Evolutionary conservation across 2,329 filamentous ascomycete species (phyloP).

Genomic region (Chrysoporthe cubensis): DNA sequence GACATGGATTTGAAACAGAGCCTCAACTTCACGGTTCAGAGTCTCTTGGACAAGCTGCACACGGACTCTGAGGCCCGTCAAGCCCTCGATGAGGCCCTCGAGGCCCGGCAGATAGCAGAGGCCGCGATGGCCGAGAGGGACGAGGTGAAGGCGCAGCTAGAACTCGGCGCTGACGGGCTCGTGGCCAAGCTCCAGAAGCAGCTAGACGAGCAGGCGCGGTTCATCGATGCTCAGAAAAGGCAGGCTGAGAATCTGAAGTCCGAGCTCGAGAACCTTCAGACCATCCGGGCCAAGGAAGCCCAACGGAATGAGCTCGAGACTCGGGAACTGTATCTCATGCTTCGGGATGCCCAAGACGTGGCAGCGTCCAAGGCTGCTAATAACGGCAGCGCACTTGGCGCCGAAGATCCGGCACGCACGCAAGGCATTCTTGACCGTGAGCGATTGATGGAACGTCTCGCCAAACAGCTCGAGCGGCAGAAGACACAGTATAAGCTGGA

Average conservation of each 20-base stretch:
- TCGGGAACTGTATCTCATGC: conserved; percentile 95
- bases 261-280: conserved; percentile 85
- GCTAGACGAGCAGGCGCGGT: conserved; percentile 86
- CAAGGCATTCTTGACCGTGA: conserved; percentile 93
- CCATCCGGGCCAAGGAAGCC: conserved; percentile 83
- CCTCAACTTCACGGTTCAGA: conserved; percentile 96
- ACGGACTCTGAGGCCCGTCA: conserved; percentile 94
- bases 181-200: conserved; percentile 93
- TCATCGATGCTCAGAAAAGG: conserved; percentile 86
- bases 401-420: conserved; percentile 75
- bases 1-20: conserved; percentile 99
- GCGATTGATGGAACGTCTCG: conserved; percentile 87
- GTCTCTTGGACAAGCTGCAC: conserved; percentile 90
- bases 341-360: conserved; percentile 94
- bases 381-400: conserved; percentile 56
- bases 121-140: conserved; percentile 95
- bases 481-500: conserved; percentile 98
- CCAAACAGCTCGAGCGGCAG: conserved; percentile 93
- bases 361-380: conserved; percentile 80
- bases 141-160: conserved; percentile 87
- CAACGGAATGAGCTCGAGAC: conserved; percentile 96
- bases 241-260: conserved; percentile 88
- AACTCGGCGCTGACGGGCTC: conserved; percentile 89
- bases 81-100: conserved; percentile 87
- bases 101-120: conserved; percentile 90